phyloP scores from a whole-genome alignment of 2,329 filamentous ascomycete genomes.

The Ophiostoma populinum region DNA sequence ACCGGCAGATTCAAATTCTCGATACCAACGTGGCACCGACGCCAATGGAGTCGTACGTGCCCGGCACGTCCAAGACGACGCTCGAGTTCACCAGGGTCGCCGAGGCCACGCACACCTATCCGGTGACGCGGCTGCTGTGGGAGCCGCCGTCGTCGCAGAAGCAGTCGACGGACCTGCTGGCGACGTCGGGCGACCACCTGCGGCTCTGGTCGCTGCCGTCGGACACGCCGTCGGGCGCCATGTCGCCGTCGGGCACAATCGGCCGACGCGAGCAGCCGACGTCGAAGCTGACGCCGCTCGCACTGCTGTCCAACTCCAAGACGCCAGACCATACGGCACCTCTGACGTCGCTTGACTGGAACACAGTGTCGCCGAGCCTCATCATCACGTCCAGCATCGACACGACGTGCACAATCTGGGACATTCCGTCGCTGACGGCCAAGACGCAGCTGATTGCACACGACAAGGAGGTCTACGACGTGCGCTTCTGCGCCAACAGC shows the following conservation, averaged over 20 bases:
- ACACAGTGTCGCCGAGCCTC: slow-evolving; percentile 85
- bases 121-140: slow-evolving; percentile 88
- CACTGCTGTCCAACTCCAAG: slow-evolving; percentile 91
- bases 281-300: slow-evolving; percentile 78
- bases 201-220: slow-evolving; percentile 82
- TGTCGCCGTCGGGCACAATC: slow-evolving; percentile 10
- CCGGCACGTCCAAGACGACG: slow-evolving; percentile 54
- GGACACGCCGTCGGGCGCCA: slow-evolving; percentile 39
- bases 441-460: slow-evolving; percentile 98
- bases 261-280: slow-evolving; percentile 33
- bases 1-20: slow-evolving; percentile 75
- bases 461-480: slow-evolving; percentile 97
- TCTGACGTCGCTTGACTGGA: slow-evolving; percentile 94
- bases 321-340: slow-evolving; percentile 96
- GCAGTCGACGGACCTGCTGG: slow-evolving; percentile 83
- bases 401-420: slow-evolving; percentile 98
- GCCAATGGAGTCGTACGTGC: slow-evolving; percentile 47
- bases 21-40: slow-evolving; percentile 67
- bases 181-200: slow-evolving; percentile 87
- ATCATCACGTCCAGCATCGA: slow-evolving; percentile 99
- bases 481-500: slow-evolving; percentile 92
- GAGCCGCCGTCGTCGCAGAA: slow-evolving; percentile 91
- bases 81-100: slow-evolving; percentile 87
- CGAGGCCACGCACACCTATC: slow-evolving; percentile 94
- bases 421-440: slow-evolving; percentile 91